Evolutionary conservation across 139 green algal genomes (phyloP).

Genomic region (Chlamydomonas sphaeroides): DNA sequence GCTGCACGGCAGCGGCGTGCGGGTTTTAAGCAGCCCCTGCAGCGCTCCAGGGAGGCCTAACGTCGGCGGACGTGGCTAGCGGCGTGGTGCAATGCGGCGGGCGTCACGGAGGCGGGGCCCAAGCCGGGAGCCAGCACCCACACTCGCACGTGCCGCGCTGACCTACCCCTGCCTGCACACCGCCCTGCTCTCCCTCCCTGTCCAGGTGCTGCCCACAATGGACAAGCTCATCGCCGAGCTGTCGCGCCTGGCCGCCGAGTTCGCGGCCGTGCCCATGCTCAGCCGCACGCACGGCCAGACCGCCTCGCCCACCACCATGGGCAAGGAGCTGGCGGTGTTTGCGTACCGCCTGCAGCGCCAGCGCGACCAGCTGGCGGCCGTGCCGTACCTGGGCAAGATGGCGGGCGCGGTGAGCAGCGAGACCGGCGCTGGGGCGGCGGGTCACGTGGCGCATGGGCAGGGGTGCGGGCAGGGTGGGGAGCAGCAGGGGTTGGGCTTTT

Average conservation of each 20-base stretch:
- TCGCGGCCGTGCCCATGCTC: constrained; percentile 95
- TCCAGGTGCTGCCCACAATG: constrained; percentile 90
- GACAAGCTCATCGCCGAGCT: constrained; percentile 85
- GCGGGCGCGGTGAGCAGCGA: constrained; percentile 87
- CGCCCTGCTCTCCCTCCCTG: neutral
- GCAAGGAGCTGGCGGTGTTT: constrained; percentile 99
- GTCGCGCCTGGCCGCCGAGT: constrained; percentile 72
- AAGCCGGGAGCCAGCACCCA: too few relatives aligned
- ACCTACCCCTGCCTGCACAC: neutral
- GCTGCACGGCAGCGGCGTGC: too few relatives aligned
- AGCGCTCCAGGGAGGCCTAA: too few relatives aligned
- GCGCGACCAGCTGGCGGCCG: constrained; percentile 61
- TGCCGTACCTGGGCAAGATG: constrained; percentile 92
- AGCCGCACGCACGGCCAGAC: constrained; percentile 97
- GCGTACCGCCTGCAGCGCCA: constrained; percentile 85
- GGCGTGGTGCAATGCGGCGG: too few relatives aligned
- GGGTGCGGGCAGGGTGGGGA: too few relatives aligned
- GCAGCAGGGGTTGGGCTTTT: too few relatives aligned
- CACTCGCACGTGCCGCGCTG: too few relatives aligned
- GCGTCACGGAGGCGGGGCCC: too few relatives aligned
- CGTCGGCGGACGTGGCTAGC: too few relatives aligned
- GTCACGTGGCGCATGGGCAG: too few relatives aligned
- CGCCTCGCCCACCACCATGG: constrained; percentile 96
- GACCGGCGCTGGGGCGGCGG: too few relatives aligned
- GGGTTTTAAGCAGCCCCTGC: too few relatives aligned